Evolutionary conservation across 768 basidiomycete species (phyloP).

Genomic region (Calvatia gigantea): DNA sequence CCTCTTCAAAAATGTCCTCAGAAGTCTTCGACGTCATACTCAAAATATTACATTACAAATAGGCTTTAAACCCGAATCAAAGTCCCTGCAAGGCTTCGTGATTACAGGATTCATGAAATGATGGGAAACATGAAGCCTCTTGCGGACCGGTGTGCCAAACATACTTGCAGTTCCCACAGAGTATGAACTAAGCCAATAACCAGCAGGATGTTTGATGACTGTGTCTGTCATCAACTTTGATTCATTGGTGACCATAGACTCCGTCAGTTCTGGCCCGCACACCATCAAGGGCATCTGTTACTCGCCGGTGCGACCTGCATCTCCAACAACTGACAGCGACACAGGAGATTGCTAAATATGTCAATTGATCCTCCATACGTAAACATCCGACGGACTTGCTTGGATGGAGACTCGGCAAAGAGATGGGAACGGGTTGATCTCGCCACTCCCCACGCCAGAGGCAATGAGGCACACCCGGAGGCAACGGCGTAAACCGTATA

Average conservation of each 20-base stretch:
- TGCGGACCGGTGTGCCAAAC: neutral
- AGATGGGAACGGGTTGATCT: neutral
- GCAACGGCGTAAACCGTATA: too few relatives aligned
- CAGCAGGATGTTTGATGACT: neutral
- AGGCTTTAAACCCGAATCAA: too few relatives aligned
- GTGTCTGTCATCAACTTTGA: neutral
- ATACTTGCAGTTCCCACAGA: neutral
- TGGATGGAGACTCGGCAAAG: neutral
- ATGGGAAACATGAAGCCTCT: neutral
- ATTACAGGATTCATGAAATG: neutral
- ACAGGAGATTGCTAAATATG: neutral
- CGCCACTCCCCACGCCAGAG: neutral
- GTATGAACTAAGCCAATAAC: neutral
- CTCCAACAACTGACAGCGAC: too few relatives aligned
- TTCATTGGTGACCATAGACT: slow-evolving; percentile 5
- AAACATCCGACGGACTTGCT: too few relatives aligned
- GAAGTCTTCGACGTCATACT: neutral
- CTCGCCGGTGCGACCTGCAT: neutral
- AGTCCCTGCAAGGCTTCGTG: neutral
- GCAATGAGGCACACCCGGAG: too few relatives aligned
- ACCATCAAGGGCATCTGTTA: neutral
- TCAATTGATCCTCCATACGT: neutral
- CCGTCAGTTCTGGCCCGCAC: neutral
- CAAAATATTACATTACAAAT: neutral
- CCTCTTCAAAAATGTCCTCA: neutral